Evolutionary conservation across 805 yeast species (phyloP), one percentile per base, ranked within the genome.

Genomic region (Candida broadrunensis): DNA sequence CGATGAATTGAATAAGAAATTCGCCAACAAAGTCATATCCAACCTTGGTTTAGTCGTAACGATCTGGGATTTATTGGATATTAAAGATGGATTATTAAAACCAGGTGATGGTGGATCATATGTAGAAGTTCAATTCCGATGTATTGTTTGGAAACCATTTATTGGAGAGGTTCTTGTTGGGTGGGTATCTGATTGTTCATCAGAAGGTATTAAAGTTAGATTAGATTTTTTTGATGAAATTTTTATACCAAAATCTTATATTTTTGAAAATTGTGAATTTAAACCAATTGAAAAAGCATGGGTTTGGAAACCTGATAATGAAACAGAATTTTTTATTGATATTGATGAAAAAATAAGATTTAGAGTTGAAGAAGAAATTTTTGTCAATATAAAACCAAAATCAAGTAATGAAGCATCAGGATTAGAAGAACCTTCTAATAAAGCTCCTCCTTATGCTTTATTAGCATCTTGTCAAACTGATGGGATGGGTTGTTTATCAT

Each of bases 61-160:
- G 2, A 74, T 91, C 14, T 91, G 91, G 82, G 99, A 93, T 58
- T 59, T 93, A 3, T 63, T 82, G 34, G 75, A 75, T n/a, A 81
- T 85, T 19, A 87, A 86, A 36, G 98, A 93, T 51, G 99, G 98
- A 4, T 72, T 87, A 48, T 70, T 93, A 44, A 85, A 81, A 52
- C 96, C 96, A 1, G 98, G 99, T 7, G 98, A 93, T 63, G 98
- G 99, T 7, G 88, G 90, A 1, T 75, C 88, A 4, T 90, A 74
- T 52, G 81, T 88, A 31, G 85, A 83, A 47, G 86, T 84, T 15
- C 75, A 70, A 41, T 87, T 89, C 56, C 67, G 97, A 38, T 72
- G 85, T 35, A 70, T 90, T 8, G 83, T 91, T 2, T 93, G 93
- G 75, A 85, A 90, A 49, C 99, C 99, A 0, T 91, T 91, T 61